These are phyloP conservation scores for Microbotryum intermedium DNA, from an alignment of 1,284 basidiomycete genomes.

Conservation along the genomic window DNA sequence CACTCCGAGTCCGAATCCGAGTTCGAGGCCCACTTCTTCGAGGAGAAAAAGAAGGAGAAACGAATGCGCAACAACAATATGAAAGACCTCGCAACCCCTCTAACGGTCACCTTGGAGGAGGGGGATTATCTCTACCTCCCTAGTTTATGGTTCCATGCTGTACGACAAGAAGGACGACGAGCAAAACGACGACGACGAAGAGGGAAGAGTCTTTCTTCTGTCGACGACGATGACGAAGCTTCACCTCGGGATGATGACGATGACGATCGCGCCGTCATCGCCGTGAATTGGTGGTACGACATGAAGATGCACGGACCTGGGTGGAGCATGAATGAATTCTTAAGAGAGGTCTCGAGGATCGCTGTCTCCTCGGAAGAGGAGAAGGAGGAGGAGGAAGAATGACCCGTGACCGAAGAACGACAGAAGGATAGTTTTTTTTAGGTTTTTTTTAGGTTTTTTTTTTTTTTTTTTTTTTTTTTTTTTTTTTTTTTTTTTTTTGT, in stretches of 20 bases:
- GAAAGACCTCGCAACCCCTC: constrained; percentile 48
- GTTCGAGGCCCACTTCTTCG: too few relatives aligned
- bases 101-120: constrained; percentile 54
- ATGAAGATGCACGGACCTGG: constrained; percentile 58
- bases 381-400: neutral
- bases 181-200: neutral
- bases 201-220: too few relatives aligned
- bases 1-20: too few relatives aligned
- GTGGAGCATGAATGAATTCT: constrained; percentile 58
- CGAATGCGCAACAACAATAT: too few relatives aligned
- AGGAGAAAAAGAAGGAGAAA: too few relatives aligned
- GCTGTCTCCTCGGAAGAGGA: constrained; percentile 13
- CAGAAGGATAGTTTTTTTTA: too few relatives aligned
- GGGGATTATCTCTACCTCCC: constrained; percentile 84
- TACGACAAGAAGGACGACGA: constrained; percentile 49
- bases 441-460: too few relatives aligned
- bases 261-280: constrained; percentile 49
- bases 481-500: too few relatives aligned
- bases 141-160: constrained; percentile 84
- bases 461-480: too few relatives aligned
- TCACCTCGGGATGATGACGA: neutral
- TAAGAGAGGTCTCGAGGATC: constrained; percentile 43
- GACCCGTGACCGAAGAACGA: neutral
- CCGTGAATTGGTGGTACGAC: constrained; percentile 85
- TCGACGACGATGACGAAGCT: too few relatives aligned